These are phyloP conservation scores for Cutaneotrichosporon cavernicola DNA, from an alignment of 1,284 basidiomycete genomes.

Conservation along the genomic window DNA sequence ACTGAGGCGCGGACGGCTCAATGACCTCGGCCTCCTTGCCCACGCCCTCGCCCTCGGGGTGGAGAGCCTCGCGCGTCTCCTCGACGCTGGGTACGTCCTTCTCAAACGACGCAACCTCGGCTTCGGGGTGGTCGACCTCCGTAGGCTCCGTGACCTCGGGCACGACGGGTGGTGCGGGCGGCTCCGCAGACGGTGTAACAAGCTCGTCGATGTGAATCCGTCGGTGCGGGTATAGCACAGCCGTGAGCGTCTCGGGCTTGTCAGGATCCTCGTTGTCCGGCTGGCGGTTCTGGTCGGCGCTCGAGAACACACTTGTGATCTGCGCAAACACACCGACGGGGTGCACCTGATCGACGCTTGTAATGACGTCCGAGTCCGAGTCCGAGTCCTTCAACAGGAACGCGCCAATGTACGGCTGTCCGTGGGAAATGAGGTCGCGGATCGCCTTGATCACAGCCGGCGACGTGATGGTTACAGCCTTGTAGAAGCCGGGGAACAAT, in stretches of 20 bases:
- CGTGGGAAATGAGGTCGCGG: conserved; percentile 93
- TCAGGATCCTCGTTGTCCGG: conserved; percentile 60
- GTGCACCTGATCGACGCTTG: conserved; percentile 83
- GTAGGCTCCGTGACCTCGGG: not conserved
- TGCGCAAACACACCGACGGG: conserved; percentile 95
- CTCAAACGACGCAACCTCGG: conserved; percentile 62
- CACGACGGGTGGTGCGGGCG: conserved; percentile 11
- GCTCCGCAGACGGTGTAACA: conserved; percentile 42
- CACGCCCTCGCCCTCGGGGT: conserved; percentile 35
- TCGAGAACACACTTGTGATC: conserved; percentile 90
- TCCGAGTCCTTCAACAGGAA: conserved; percentile 96
- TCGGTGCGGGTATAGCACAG: conserved; percentile 92
- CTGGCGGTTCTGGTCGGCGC: conserved; percentile 50
- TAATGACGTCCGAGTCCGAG: conserved; percentile 89
- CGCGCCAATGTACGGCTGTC: conserved; percentile 96
- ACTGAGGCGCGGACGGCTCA: conserved; percentile 14
- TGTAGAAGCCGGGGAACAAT: conserved; percentile 97
- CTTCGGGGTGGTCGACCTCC: conserved; percentile 22
- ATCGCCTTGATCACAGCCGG: conserved; percentile 90
- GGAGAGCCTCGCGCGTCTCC: conserved; percentile 54
- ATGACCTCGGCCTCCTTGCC: conserved; percentile 30
- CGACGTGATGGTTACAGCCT: conserved; percentile 88
- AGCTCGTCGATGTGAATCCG: conserved; percentile 88
- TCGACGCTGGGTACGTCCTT: conserved; percentile 57
- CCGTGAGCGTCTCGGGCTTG: conserved; percentile 75